Conservation (phyloP, 768 basidiomycete genomes). For the Mycena chlorophos region DNA sequence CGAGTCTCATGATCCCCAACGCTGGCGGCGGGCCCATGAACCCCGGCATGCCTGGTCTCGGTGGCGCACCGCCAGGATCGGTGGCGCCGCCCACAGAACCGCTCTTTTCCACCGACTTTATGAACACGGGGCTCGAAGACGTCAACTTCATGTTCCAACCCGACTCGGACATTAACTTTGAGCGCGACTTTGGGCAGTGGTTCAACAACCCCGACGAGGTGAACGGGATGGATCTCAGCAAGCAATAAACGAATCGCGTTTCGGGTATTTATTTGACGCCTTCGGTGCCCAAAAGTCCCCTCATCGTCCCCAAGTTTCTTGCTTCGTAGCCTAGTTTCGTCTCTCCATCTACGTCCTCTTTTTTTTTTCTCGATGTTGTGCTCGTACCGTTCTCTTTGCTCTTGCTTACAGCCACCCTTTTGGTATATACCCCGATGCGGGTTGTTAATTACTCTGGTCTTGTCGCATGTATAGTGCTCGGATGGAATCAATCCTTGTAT, state of each 20-base stretch:
- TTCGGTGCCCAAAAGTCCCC: constrained; percentile 19
- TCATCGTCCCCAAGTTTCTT: not conserved
- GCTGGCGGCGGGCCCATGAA: constrained; percentile 20
- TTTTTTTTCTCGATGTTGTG: constrained; percentile 17
- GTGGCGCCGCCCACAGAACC: constrained; percentile 6
- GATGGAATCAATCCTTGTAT: constrained; percentile 5
- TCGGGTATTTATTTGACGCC: constrained; percentile 19
- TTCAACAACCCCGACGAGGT: constrained; percentile 59
- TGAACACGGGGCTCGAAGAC: constrained; percentile 46
- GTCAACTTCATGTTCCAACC: constrained; percentile 45
- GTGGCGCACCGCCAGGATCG: constrained; percentile 4
- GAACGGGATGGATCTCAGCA: constrained; percentile 29
- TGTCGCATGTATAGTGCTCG: constrained; percentile 17
- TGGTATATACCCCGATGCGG: not conserved
- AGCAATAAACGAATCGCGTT: constrained; percentile 10
- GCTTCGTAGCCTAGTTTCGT: constrained; percentile 19
- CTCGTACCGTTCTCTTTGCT: constrained; percentile 13
- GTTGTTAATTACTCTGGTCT: constrained; percentile 20
- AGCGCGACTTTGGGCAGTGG: constrained; percentile 77
- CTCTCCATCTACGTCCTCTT: constrained; percentile 6
- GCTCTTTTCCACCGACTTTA: constrained; percentile 43
- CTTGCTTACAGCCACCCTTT: constrained; percentile 1
- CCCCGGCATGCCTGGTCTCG: constrained; percentile 10
- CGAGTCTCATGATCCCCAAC: constrained; percentile 27
- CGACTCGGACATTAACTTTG: constrained; percentile 61